These are phyloP conservation scores for Phyllosticta citribraziliensis DNA, from an alignment of 2,329 filamentous ascomycete species.

Conservation along the genomic window DNA sequence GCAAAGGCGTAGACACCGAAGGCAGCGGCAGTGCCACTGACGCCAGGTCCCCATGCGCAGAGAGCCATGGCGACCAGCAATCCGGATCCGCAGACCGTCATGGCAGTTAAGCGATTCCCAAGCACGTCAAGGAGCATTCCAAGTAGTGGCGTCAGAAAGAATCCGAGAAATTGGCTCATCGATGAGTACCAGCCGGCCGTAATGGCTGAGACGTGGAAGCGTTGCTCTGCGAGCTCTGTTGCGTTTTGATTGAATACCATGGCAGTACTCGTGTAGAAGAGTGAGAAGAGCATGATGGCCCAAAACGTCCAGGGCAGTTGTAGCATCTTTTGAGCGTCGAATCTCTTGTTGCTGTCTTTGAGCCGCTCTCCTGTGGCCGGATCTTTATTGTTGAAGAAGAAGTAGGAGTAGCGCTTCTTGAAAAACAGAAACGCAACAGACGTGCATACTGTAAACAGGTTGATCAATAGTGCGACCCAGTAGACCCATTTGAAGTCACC, in stretches of 20 bases:
- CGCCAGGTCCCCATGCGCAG: constrained; percentile 41
- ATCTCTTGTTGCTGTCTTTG: constrained; percentile 36
- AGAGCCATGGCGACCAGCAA: constrained; percentile 46
- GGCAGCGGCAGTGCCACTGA: constrained; percentile 45
- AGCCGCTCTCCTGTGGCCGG: constrained; percentile 49
- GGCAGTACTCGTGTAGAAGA: constrained; percentile 50
- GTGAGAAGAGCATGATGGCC: constrained; percentile 44
- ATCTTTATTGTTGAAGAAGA: constrained; percentile 33
- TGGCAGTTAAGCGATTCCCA: constrained; percentile 42
- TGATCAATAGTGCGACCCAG: constrained; percentile 55
- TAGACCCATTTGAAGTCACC: constrained; percentile 54
- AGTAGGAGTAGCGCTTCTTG: constrained; percentile 35
- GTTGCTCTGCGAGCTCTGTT: constrained; percentile 51
- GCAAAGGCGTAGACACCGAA: constrained; percentile 53
- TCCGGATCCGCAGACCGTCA: constrained; percentile 38
- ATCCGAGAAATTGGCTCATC: constrained; percentile 46
- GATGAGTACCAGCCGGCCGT: constrained; percentile 53
- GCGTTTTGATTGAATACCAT: constrained; percentile 47
- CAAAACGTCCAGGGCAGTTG: constrained; percentile 52
- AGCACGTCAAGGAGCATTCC: constrained; percentile 48
- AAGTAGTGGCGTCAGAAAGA: constrained; percentile 48
- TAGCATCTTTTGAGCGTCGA: constrained; percentile 47
- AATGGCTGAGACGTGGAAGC: constrained; percentile 45
- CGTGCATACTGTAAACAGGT: constrained; percentile 50
- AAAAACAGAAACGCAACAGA: constrained; percentile 48